A percentile compares a stretch with the other conserved stretches of the same genome.
phyloP scores from a whole-genome alignment of 768 basidiomycete genomes.

The Tylopilus intermedius region DNA sequence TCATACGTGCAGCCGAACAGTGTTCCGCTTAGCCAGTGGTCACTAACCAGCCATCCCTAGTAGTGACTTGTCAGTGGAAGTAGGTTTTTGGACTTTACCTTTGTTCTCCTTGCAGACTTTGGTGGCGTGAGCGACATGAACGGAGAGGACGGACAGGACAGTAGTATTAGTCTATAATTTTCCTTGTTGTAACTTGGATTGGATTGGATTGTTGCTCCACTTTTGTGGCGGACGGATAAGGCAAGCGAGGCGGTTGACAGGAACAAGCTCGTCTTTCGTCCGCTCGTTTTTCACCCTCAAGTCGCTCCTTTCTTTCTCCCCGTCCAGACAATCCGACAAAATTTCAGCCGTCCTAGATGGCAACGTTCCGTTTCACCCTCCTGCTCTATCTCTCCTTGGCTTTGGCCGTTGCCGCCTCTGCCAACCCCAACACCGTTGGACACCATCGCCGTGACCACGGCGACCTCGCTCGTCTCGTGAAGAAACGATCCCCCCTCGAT shows the following conservation, averaged over 20 bases:
- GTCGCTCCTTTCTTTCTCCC: neutral
- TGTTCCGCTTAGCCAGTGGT: slow-evolving; percentile 74
- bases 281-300: neutral
- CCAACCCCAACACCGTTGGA: slow-evolving; percentile 43
- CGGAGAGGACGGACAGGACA: neutral
- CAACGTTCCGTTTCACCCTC: slow-evolving; percentile 55
- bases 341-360: slow-evolving; percentile 37
- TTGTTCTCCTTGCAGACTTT: slow-evolving; percentile 5
- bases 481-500: slow-evolving; percentile 48
- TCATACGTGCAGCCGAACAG: slow-evolving; percentile 58
- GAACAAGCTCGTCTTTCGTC: neutral
- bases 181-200: slow-evolving; percentile 2
- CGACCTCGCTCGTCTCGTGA: slow-evolving; percentile 60
- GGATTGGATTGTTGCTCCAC: neutral
- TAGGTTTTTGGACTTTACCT: neutral
- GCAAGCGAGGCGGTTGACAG: neutral
- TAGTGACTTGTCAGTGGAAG: neutral
- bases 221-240: neutral
- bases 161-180: neutral
- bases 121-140: neutral
- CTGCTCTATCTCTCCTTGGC: slow-evolving; percentile 55
- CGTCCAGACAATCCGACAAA: slow-evolving; percentile 4
- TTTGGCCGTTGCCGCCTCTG: slow-evolving; percentile 43
- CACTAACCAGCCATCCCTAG: slow-evolving; percentile 63
- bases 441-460: slow-evolving; percentile 50